These are phyloP conservation scores for Starmerella ratchasimensis DNA, from an alignment of 805 yeast genomes.

Conservation along the genomic window DNA sequence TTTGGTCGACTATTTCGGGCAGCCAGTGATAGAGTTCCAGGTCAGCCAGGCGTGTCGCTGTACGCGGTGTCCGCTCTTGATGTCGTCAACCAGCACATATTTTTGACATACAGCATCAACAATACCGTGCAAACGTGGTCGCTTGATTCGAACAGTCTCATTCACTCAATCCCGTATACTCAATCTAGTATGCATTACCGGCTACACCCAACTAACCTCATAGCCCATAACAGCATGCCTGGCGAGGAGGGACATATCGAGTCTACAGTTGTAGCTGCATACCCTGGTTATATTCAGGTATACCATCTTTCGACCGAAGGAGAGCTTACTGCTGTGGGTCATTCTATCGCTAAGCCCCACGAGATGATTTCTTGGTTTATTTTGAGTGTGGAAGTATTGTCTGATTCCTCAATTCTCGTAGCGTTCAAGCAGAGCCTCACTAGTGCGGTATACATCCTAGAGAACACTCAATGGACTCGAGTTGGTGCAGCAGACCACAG, in stretches of 20 bases:
- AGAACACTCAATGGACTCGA: slow-evolving; percentile 3
- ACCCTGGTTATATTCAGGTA: slow-evolving; percentile 2
- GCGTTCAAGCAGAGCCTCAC: slow-evolving; percentile 16
- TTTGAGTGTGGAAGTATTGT: slow-evolving; percentile 4
- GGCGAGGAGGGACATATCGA: no score
- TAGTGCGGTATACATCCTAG: slow-evolving; percentile 6
- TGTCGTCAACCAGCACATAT: slow-evolving; percentile 21
- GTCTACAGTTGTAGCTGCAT: slow-evolving; percentile 6
- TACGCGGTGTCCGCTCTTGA: slow-evolving; percentile 29
- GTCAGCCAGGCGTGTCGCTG: slow-evolving; percentile 31
- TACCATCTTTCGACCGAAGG: slow-evolving; percentile 3
- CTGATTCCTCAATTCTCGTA: slow-evolving; percentile 5
- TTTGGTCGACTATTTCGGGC: slow-evolving; percentile 3
- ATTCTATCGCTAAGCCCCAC: neutral
- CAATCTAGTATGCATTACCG: slow-evolving; percentile 1
- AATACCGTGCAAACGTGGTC: slow-evolving; percentile 50
- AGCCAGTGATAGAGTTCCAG: slow-evolving; percentile 28
- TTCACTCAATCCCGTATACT: slow-evolving; percentile 9
- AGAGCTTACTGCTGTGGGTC: no score
- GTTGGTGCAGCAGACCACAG: slow-evolving; percentile 7
- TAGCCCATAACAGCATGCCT: slow-evolving; percentile 2
- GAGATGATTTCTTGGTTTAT: slow-evolving; percentile 15
- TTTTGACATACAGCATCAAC: slow-evolving; percentile 42
- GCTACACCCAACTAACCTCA: slow-evolving; percentile 12
- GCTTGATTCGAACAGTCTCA: slow-evolving; percentile 26